Evolutionary conservation across 306 rosid genomes (phyloP), one percentile per base, ranked within the genome.

Genomic region (Luffa aegyptiaca): DNA sequence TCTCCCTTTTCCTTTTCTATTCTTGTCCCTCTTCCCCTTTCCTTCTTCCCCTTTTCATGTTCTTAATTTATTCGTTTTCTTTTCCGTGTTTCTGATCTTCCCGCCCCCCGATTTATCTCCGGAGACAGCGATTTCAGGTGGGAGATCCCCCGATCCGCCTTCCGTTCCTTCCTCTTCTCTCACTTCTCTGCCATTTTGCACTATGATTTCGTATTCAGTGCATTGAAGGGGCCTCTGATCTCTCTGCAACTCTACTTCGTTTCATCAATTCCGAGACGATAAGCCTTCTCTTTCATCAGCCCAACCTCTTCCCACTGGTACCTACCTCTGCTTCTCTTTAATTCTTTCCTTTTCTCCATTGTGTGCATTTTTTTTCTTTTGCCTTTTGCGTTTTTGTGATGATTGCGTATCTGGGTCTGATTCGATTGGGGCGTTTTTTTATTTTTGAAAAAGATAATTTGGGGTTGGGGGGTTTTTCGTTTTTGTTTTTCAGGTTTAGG

Each of bases 251-350:
- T 51, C 13, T 52, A 79, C 83, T 77, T 61, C 44, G 31, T 79
- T 78, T 81, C 83, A 52, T 71, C 80, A 76, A 84, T 87, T 84
- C 69, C 90, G 83, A 84, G 90, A 80, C 76, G 86, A 82, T 87
- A 82, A 79, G 78, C 42, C 77, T 73, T 85, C 80, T 41, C 51
- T 71, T 51, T 75, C 76, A 74, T 49, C 61, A 8, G 14, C 31
- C 14, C n/a, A 1, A 26, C 31, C 31, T 26, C 31, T 56, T 33
- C 26, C 48, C 11, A 20, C 36, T 3, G 59, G 73, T 48, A 49
- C 76, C 61, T 64, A 65, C 53, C 42, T 45, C 76, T 68, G 17
- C 35, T 55, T 46, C 7, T 33, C 2, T 58, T 58, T 66, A 45
- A 14, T 44, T 62, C 59, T 26, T 6, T 46, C 52, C 6, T 36